Base-by-base conservation (phyloP, 176 grass and related monocot species). In the Aegilops umbellulata region DNA sequence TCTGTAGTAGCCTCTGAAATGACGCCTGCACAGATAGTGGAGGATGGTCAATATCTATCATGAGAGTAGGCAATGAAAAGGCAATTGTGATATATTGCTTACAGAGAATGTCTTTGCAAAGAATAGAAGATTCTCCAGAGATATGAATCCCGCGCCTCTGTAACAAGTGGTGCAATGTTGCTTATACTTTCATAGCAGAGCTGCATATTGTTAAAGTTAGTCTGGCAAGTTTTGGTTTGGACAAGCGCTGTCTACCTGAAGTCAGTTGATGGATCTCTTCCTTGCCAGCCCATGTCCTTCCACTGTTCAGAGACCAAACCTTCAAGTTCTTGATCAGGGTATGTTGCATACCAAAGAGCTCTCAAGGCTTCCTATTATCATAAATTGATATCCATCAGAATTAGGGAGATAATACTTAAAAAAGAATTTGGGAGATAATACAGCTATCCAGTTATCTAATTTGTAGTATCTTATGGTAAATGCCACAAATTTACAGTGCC, bases 211-310 rank as follows among this genome's bases (percentile, higher is more conserved):
- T 63, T 76, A 0, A 32, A 69, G 46, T 6, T 25, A 44, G 30
- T 67, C 44, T 60, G 34, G 60, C 9, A 55, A 79, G 65, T 42
- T 84, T 81, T 29, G 68, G 6, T 22, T 62, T 78, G 22, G 13
- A 39, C 2, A 41, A 64, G 36, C 65, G 19, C 41, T 77, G 16
- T 22, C 29, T 82, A 95, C 97, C 97, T 94, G 60, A 98, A 98
- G 74, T 98, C 97, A 62, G 93, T 98, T 73, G 97, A 95, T 94
- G 97, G 97, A 42, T 98, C 97, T 81, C 90, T 93, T 38, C 96
- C 96, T 89, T 98, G 96, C 96, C 96, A 98, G 7, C 96, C 96
- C 96, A 98, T 98, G 38, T 94, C 88, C 77, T 98, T 98, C 96
- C 96, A 95, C 69, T 95, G 97, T 78, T 98, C 97, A 77, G 93